Evolutionary conservation across 1,284 basidiomycete genomes (phyloP).

Genomic region (Pseudozyma tsukubaensis): DNA sequence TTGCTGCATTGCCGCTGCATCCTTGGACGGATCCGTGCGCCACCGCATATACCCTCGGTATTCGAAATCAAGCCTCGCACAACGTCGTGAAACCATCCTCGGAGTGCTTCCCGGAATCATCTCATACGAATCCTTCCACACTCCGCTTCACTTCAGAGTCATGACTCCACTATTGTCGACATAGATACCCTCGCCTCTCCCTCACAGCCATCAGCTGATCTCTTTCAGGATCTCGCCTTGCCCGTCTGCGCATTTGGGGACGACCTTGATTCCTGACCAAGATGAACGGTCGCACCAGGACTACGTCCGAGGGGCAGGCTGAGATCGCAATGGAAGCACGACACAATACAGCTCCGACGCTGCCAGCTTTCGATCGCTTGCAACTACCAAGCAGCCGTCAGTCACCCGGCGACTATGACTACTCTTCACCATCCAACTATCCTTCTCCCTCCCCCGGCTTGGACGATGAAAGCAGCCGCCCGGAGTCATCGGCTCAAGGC

Average conservation of each 20-base stretch:
- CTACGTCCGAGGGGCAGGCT: conserved; percentile 8
- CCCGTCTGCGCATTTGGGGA: not conserved
- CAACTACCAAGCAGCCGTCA: conserved; percentile 5
- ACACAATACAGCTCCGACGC: not conserved
- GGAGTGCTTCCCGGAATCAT: not conserved
- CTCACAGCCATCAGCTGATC: too few species aligned
- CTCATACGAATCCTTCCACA: not conserved
- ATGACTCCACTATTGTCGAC: not conserved
- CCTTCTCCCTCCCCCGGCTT: conserved; percentile 11
- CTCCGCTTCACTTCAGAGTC: not conserved
- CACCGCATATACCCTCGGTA: not conserved
- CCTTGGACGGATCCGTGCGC: not conserved
- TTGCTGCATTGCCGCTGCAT: not conserved
- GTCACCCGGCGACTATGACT: conserved; percentile 12
- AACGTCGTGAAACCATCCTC: not conserved
- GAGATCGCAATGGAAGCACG: not conserved
- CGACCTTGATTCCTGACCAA: not conserved
- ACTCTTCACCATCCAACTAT: conserved; percentile 24
- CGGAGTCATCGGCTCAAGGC: conserved; percentile 27
- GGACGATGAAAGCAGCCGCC: conserved; percentile 4
- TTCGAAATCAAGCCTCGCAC: not conserved
- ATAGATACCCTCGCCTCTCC: not conserved
- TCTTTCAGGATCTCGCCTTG: too few species aligned
- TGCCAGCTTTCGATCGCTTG: not conserved
- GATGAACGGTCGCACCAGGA: conserved; percentile 21